Conservation (phyloP, 441 rosid species). For the Brassica hybrid region DNA sequence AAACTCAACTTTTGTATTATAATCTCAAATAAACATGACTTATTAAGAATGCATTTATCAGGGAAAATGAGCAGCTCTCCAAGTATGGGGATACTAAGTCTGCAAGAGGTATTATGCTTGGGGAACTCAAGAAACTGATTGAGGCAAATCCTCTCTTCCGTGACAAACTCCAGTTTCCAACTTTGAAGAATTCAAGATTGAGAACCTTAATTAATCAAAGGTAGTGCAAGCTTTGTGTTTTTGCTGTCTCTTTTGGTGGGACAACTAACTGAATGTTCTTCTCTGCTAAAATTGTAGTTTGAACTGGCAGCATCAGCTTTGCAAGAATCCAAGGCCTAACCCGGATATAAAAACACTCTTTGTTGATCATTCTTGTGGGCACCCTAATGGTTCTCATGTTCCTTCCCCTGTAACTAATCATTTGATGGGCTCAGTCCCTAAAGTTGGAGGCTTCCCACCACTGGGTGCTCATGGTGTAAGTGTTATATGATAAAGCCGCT, state of each 20-base stretch:
- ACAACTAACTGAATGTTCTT: slow-evolving; percentile 22
- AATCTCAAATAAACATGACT: neutral
- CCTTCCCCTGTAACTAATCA: slow-evolving; percentile 64
- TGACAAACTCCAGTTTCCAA: slow-evolving; percentile 78
- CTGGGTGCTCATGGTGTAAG: slow-evolving; percentile 63
- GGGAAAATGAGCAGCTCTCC: slow-evolving; percentile 94
- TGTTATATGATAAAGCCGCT: too few relatives aligned
- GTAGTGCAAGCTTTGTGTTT: slow-evolving; percentile 43
- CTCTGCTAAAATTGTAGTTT: slow-evolving; percentile 47
- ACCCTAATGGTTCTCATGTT: slow-evolving; percentile 59
- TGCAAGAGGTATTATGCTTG: slow-evolving; percentile 83
- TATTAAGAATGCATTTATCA: too few relatives aligned
- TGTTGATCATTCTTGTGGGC: slow-evolving; percentile 68
- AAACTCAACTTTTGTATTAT: neutral
- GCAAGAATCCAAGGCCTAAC: slow-evolving; percentile 70
- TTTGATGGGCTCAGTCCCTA: slow-evolving; percentile 59
- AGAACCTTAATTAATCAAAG: slow-evolving; percentile 89
- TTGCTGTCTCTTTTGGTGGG: slow-evolving; percentile 37
- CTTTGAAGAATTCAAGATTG: slow-evolving; percentile 74
- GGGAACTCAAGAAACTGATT: slow-evolving; percentile 83
- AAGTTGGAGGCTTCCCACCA: slow-evolving; percentile 62
- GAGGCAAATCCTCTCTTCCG: slow-evolving; percentile 94
- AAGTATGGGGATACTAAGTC: slow-evolving; percentile 95
- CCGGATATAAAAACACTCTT: slow-evolving; percentile 70
- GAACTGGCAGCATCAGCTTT: slow-evolving; percentile 74